phyloP scores from a whole-genome alignment of 805 yeast species.

The Jamesozyma gamospora region DNA sequence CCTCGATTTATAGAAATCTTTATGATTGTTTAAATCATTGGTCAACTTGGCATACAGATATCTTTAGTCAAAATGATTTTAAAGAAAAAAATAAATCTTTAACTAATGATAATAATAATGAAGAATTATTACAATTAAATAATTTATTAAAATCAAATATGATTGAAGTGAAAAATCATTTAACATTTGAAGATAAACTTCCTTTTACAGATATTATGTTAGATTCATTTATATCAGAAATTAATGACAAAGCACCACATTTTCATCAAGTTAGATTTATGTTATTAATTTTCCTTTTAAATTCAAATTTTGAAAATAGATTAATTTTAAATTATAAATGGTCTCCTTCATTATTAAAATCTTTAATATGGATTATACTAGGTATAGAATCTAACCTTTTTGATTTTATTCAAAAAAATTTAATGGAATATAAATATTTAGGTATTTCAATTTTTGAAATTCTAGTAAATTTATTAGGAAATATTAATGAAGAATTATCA shows the following conservation, averaged over 20 bases:
- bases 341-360: conserved; percentile 30
- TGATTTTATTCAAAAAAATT: conserved; percentile 11
- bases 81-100: conserved; percentile 2
- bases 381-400: conserved; percentile 22
- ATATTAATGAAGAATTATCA: conserved; percentile 24
- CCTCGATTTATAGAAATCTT: conserved; percentile 20
- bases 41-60: conserved; percentile 28
- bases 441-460: conserved; percentile 37
- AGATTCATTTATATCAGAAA: conserved; percentile 15
- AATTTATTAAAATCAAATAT: conserved; percentile 27
- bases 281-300: conserved; percentile 22
- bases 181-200: conserved; percentile 4
- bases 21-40: conserved; percentile 29
- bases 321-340: conserved; percentile 33
- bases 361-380: conserved; percentile 26
- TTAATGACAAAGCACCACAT: conserved; percentile 27
- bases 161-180: conserved; percentile 14
- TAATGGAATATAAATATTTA: conserved; percentile 8
- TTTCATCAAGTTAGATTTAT: conserved; percentile 32
- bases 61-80: conserved; percentile 17
- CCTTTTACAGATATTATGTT: conserved; percentile 12
- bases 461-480: conserved; percentile 35
- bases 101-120: conserved; percentile 6
- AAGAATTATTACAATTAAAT: conserved; percentile 19
- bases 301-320: conserved; percentile 15